Conservation (phyloP, 345 rosid species). For the Gossypium stocksii region DNA sequence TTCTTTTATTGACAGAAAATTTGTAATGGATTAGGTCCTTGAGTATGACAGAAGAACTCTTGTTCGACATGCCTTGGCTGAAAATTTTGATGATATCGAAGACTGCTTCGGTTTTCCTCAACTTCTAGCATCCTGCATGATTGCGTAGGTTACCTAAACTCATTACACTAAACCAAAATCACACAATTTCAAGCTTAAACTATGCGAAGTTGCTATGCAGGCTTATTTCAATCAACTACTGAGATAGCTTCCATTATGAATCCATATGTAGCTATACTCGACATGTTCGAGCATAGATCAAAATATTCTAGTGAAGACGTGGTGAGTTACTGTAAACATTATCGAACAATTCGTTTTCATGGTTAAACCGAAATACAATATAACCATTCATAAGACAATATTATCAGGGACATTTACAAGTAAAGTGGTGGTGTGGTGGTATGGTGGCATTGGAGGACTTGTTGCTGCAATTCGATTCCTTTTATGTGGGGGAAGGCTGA, state of each 20-base stretch:
- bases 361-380: not conserved
- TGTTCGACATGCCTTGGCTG: too few species aligned
- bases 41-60: too few species aligned
- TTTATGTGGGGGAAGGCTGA: constrained; percentile 25
- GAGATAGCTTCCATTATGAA: constrained; percentile 28
- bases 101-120: too few species aligned
- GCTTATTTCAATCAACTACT: constrained; percentile 30
- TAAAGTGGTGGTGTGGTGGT: constrained; percentile 33
- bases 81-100: too few species aligned
- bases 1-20: too few species aligned
- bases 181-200: not conserved
- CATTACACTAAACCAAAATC: too few species aligned
- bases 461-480: constrained; percentile 28
- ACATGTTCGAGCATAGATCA: constrained; percentile 28
- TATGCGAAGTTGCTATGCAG: constrained; percentile 13
- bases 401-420: constrained; percentile 17
- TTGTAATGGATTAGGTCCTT: too few species aligned
- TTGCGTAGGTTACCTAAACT: too few species aligned
- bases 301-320: constrained; percentile 21
- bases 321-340: constrained; percentile 14
- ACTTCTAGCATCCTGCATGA: too few species aligned
- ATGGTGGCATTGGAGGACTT: constrained; percentile 25
- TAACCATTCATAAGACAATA: not conserved
- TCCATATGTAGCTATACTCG: constrained; percentile 29
- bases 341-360: not conserved